These are phyloP conservation scores for Helenozyma rhizophorensis DNA, from an alignment of 805 yeast genomes.

Conservation along the genomic window DNA sequence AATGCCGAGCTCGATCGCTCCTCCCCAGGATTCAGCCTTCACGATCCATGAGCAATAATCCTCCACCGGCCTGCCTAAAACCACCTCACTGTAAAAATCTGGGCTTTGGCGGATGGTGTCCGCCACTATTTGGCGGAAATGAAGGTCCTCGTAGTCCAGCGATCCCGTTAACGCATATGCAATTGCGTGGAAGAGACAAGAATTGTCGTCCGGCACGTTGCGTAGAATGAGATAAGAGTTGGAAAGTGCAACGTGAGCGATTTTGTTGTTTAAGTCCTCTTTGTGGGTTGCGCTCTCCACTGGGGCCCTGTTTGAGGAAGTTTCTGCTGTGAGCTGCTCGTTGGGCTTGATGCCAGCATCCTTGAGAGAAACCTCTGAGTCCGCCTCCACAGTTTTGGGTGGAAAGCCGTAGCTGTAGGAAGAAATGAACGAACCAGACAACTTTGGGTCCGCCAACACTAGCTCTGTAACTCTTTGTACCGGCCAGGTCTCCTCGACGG, in stretches of 20 bases:
- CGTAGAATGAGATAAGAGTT: constrained; percentile 42
- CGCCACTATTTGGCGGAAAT: constrained; percentile 49
- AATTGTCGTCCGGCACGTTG: constrained; percentile 70
- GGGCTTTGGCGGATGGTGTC: constrained; percentile 37
- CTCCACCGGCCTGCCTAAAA: constrained; percentile 47
- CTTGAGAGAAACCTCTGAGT: constrained; percentile 19
- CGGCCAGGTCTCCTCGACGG: not conserved
- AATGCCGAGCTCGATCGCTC: constrained; percentile 72
- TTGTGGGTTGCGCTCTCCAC: constrained; percentile 1
- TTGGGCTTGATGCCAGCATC: constrained; percentile 52
- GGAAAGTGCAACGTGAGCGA: constrained; percentile 22
- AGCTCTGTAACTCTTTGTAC: not conserved
- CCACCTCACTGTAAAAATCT: constrained; percentile 47
- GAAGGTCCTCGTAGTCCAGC: constrained; percentile 5
- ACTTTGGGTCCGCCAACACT: not conserved
- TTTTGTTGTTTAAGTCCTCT: constrained; percentile 11
- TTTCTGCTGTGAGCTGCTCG: constrained; percentile 46
- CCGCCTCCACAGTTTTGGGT: constrained; percentile 40
- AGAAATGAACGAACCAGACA: not conserved
- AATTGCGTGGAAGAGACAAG: constrained; percentile 69
- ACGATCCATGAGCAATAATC: constrained; percentile 61
- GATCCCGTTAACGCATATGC: constrained; percentile 42
- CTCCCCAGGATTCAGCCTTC: constrained; percentile 69
- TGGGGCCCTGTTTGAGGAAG: not conserved
- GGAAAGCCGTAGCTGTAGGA: constrained; percentile 54